Evolutionary conservation across 2,329 filamentous ascomycete genomes (phyloP), one percentile per base, ranked within the genome.

Genomic region (Emmonsiellopsis sp.): DNA sequence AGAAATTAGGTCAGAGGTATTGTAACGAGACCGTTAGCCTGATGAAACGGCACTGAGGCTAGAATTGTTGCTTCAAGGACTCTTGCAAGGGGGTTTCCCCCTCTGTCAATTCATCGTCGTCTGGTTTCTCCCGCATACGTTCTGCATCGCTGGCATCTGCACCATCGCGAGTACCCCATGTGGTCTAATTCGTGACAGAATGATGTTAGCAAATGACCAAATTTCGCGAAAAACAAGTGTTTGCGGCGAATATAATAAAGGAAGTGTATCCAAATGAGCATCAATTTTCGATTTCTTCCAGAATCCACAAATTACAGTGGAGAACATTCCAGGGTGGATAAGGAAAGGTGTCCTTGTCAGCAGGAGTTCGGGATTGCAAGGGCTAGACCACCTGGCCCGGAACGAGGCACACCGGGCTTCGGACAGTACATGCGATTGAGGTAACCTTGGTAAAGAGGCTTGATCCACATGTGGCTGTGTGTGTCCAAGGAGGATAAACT

Each of bases 121-220:
- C 84, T 70, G 53, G 37, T 50, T 58, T 60, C 37, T 58, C 53
- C 40, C 54, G 54, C 58, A 60, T 58, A 7, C 58, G 57, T 32
- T 60, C 58, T 13, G 53, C 55, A 45, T 60, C 58, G 43, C 92
- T 85, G 60, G 83, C 79, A 70, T 95, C 89, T 66, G 87, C 89
- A 62, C 91, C 89, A 60, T 87, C 86, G 68, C 89, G 85, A 71
- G 87, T 94, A 64, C 89, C 89, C 89, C 89, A 95, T 41, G 88
- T 91, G 38, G 89, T 95, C 89, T 95, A 66, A 49, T 34, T 37
- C 11, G 32, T 32, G 42, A 49, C 16, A 53, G 40, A 48, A 46
- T 26, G 10, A 46, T 58, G 49, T 56, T 37, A 50, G 44, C 32
- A 32, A 54, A 35, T 31, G 35, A 31, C 32, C n/a, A 26, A 26